phyloP scores from a whole-genome alignment of 2,329 filamentous ascomycete species.

The Zalaria sp. region DNA sequence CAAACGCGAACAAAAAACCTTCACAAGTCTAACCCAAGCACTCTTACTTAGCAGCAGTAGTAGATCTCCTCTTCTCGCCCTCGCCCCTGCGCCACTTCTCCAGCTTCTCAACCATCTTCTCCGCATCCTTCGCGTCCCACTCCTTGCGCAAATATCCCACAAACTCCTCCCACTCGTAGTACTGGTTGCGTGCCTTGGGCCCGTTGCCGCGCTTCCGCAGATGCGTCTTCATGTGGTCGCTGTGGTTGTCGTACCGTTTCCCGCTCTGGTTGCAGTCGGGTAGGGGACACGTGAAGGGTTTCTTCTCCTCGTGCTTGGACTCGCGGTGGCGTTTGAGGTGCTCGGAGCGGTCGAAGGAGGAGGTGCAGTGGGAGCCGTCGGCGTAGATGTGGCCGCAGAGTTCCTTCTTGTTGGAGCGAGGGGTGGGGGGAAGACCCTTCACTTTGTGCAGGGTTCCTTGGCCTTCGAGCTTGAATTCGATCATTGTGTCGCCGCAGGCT shows the following conservation, averaged over 20 bases:
- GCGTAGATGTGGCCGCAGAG: slow-evolving; percentile 8
- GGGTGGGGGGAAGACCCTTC: background rate
- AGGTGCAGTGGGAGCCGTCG: slow-evolving; percentile 6
- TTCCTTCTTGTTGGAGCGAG: slow-evolving; percentile 6
- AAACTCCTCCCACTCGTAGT: slow-evolving; percentile 8
- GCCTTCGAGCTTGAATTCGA: background rate
- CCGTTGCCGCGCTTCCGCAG: slow-evolving; percentile 9
- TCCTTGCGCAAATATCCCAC: slow-evolving; percentile 3
- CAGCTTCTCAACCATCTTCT: slow-evolving; percentile 10
- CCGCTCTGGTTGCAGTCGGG: slow-evolving; percentile 7
- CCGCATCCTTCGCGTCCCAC: slow-evolving; percentile 4
- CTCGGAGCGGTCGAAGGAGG: slow-evolving; percentile 15
- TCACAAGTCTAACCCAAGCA: no score
- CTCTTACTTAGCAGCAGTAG: no score
- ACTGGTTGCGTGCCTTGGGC: slow-evolving; percentile 11
- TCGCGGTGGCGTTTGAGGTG: slow-evolving; percentile 17
- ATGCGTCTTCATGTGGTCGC: slow-evolving; percentile 18
- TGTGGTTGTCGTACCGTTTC: slow-evolving; percentile 16
- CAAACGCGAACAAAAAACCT: no score
- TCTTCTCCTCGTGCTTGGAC: slow-evolving; percentile 8
- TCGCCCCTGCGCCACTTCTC: slow-evolving; percentile 4
- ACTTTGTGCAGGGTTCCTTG: background rate
- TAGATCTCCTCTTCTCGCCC: background rate
- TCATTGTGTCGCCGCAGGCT: background rate
- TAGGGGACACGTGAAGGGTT: slow-evolving; percentile 12